A percentile compares a stretch with the other conserved stretches of the same genome.
These are phyloP conservation scores for Colletotrichum chlorophyti DNA, from an alignment of 2,329 filamentous ascomycete genomes.

Conservation along the genomic window DNA sequence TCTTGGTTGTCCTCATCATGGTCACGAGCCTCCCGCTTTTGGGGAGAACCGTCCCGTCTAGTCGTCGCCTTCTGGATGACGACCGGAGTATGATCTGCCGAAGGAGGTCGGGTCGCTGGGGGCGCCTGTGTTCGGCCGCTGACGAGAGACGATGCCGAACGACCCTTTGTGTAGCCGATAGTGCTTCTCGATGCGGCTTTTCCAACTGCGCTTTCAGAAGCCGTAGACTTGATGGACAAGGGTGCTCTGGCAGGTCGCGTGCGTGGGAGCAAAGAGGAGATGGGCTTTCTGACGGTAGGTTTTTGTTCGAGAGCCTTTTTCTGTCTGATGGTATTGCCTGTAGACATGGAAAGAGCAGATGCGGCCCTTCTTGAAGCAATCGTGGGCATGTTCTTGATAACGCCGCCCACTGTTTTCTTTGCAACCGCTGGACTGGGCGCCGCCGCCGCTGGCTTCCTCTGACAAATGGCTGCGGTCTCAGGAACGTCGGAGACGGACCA, in stretches of 20 bases:
- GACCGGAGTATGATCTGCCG: not conserved
- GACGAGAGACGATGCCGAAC: slow-evolving; percentile 58
- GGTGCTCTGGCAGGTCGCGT: slow-evolving; percentile 44
- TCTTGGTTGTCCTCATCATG: slow-evolving; percentile 43
- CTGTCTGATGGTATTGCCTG: slow-evolving; percentile 32
- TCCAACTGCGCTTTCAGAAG: slow-evolving; percentile 66
- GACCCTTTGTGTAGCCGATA: slow-evolving; percentile 83
- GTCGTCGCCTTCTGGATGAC: slow-evolving; percentile 1
- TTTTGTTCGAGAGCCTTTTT: slow-evolving; percentile 26
- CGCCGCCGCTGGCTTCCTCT: slow-evolving; percentile 38
- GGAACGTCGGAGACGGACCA: slow-evolving; percentile 66
- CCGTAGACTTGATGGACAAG: slow-evolving; percentile 52
- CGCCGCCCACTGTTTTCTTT: slow-evolving; percentile 32
- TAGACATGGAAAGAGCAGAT: slow-evolving; percentile 54
- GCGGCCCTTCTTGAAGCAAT: slow-evolving; percentile 59
- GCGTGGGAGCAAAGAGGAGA: slow-evolving; percentile 39
- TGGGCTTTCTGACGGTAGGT: slow-evolving; percentile 34
- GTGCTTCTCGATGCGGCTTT: slow-evolving; percentile 78
- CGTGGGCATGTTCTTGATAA: slow-evolving; percentile 31
- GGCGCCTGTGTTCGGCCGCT: slow-evolving; percentile 27
- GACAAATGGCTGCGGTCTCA: slow-evolving; percentile 47
- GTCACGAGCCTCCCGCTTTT: slow-evolving; percentile 13
- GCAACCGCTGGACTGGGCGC: slow-evolving; percentile 28
- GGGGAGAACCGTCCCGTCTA: slow-evolving; percentile 23
- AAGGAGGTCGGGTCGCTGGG: slow-evolving; percentile 15